A percentile compares a stretch with the other conserved stretches of the same genome.
These are phyloP conservation scores for Cyberlindnera misumaiensis DNA, from an alignment of 805 yeast species.

Conservation along the genomic window DNA sequence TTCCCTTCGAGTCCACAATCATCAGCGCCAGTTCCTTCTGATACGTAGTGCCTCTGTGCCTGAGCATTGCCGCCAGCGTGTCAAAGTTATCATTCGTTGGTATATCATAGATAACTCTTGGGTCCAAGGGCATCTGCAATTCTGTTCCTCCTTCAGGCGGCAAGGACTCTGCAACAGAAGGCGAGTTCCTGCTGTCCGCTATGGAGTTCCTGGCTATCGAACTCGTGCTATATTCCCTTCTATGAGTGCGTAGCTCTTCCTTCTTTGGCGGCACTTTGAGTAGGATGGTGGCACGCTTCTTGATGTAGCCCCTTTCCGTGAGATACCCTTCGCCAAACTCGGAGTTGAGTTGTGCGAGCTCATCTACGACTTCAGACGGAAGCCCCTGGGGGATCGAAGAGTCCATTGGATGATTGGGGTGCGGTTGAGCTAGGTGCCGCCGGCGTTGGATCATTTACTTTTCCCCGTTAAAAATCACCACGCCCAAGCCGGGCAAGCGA, in stretches of 20 bases:
- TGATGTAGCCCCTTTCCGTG: slow-evolving; percentile 66
- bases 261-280: slow-evolving; percentile 1
- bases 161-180: slow-evolving; percentile 21
- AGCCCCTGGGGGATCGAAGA: slow-evolving; percentile 19
- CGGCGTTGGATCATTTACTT: too few species aligned
- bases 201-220: slow-evolving; percentile 25
- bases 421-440: background rate
- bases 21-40: slow-evolving; percentile 65
- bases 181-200: background rate
- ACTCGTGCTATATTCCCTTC: slow-evolving; percentile 21
- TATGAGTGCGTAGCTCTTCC: slow-evolving; percentile 6
- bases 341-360: slow-evolving; percentile 35
- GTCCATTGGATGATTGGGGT: slow-evolving; percentile 12
- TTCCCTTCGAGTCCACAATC: slow-evolving; percentile 71
- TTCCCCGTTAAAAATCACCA: too few species aligned
- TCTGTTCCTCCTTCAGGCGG: slow-evolving; percentile 25
- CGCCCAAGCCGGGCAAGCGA: too few species aligned
- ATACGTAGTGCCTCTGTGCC: slow-evolving; percentile 63
- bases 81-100: slow-evolving; percentile 40
- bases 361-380: slow-evolving; percentile 10
- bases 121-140: slow-evolving; percentile 45
- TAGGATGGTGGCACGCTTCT: slow-evolving; percentile 43
- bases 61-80: slow-evolving; percentile 62
- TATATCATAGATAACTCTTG: slow-evolving; percentile 39
- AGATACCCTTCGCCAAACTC: slow-evolving; percentile 64